Evolutionary conservation across 164 flowering plant genomes (phyloP).

Genomic region (Aristolochia contorta): DNA sequence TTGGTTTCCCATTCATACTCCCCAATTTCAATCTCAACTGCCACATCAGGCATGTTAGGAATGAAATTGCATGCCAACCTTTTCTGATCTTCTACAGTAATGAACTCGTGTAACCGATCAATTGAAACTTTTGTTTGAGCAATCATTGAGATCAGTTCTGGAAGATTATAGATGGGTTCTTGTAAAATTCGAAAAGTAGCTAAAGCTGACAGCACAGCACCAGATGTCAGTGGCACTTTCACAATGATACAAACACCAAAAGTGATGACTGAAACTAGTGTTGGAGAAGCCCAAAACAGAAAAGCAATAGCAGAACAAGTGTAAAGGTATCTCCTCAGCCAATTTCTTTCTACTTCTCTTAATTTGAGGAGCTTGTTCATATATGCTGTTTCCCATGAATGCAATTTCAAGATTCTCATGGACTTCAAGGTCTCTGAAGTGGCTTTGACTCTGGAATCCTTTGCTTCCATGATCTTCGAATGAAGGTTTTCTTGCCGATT

Average conservation of each 20-base stretch:
- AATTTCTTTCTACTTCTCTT: constrained; percentile 48
- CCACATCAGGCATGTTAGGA: constrained; percentile 20
- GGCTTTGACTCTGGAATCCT: constrained; percentile 65
- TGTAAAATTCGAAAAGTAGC: constrained; percentile 81
- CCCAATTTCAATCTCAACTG: constrained; percentile 43
- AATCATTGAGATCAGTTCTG: constrained; percentile 74
- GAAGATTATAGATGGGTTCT: constrained; percentile 81
- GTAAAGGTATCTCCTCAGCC: constrained; percentile 62
- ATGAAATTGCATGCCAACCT: constrained; percentile 8
- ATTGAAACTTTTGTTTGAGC: constrained; percentile 77
- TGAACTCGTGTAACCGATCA: constrained; percentile 44
- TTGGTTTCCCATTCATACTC: constrained; percentile 58
- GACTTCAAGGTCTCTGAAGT: constrained; percentile 68
- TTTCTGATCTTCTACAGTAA: constrained; percentile 38
- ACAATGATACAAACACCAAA: constrained; percentile 58
- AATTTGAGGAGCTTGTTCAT: constrained; percentile 44
- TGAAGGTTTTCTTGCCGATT: constrained; percentile 51
- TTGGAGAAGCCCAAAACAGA: constrained; percentile 88
- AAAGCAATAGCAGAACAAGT: constrained; percentile 61
- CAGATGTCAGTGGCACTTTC: constrained; percentile 54
- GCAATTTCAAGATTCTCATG: constrained; percentile 75
- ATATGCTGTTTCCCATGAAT: constrained; percentile 69
- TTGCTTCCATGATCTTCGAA: constrained; percentile 73
- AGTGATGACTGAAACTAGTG: constrained; percentile 62
- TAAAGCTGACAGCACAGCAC: constrained; percentile 62